Conservation (phyloP, 2,329 filamentous ascomycete genomes). For the Aureobasidium sp. region DNA sequence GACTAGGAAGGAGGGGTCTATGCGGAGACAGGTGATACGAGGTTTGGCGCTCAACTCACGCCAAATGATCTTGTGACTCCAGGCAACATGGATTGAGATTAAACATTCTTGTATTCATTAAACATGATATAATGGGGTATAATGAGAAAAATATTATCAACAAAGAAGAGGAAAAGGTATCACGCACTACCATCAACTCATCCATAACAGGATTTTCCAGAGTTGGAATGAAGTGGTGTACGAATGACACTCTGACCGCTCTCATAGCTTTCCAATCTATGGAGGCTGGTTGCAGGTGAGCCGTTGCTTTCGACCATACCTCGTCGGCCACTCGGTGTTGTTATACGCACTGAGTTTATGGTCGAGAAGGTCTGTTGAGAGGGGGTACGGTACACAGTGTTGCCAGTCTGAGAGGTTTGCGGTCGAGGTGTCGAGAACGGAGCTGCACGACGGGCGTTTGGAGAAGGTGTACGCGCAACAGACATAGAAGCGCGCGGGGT, state of each 20-base stretch:
- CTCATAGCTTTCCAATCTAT: neutral
- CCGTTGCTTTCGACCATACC: neutral
- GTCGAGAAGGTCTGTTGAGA: constrained; percentile 7
- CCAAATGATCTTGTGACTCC: no score
- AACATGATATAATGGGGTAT: neutral
- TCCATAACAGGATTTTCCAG: neutral
- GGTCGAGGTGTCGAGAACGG: constrained; percentile 12
- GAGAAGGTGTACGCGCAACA: constrained; percentile 11
- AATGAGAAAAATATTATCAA: neutral
- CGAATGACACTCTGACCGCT: constrained; percentile 10
- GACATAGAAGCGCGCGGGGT: constrained; percentile 17
- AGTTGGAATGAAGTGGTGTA: neutral
- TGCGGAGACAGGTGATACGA: no score
- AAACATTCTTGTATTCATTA: constrained; percentile 12
- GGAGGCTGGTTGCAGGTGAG: neutral
- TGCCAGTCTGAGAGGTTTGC: neutral
- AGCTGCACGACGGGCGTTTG: neutral
- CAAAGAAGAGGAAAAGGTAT: neutral
- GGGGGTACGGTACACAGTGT: constrained; percentile 8
- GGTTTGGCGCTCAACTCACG: no score
- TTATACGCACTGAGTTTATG: constrained; percentile 1
- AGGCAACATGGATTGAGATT: neutral
- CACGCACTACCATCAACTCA: neutral
- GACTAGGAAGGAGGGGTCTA: no score
- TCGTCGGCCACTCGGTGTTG: neutral